These are phyloP conservation scores for Rhizopus stolonifer DNA, from an alignment of 371 early-diverging fungal species.

Conservation along the genomic window DNA sequence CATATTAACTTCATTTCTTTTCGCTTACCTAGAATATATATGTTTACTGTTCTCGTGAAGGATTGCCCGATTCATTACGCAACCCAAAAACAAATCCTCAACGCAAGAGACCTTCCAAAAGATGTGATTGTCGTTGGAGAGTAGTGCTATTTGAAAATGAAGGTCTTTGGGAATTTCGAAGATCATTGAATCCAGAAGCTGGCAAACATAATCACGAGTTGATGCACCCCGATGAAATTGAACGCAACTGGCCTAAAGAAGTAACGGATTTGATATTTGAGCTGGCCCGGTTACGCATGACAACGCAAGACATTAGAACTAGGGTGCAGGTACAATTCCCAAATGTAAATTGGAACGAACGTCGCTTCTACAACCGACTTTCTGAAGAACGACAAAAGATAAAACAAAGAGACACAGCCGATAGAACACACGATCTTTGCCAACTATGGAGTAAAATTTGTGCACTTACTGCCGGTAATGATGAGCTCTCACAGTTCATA, in stretches of 20 bases:
- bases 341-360: constrained; percentile 61
- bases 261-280: constrained; percentile 56
- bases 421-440: constrained; percentile 39
- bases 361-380: constrained; percentile 62
- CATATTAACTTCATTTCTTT: neutral
- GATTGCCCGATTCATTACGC: constrained; percentile 53
- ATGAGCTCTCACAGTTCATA: constrained; percentile 37
- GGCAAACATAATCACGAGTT: constrained; percentile 60
- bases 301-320: constrained; percentile 56
- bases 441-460: constrained; percentile 38
- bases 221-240: constrained; percentile 57
- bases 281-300: constrained; percentile 46
- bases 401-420: constrained; percentile 47
- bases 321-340: constrained; percentile 56
- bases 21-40: constrained; percentile 54
- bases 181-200: constrained; percentile 60
- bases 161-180: constrained; percentile 57
- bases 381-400: constrained; percentile 63
- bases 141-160: constrained; percentile 55
- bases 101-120: constrained; percentile 50
- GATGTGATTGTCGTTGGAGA: constrained; percentile 62
- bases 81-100: constrained; percentile 44
- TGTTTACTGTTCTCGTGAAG: constrained; percentile 58
- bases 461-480: constrained; percentile 40
- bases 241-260: constrained; percentile 57